A percentile compares a stretch with the other conserved stretches of the same genome.
These are phyloP conservation scores for Candida frijolesensis DNA, from an alignment of 1,139 yeast genomes.

Conservation along the genomic window DNA sequence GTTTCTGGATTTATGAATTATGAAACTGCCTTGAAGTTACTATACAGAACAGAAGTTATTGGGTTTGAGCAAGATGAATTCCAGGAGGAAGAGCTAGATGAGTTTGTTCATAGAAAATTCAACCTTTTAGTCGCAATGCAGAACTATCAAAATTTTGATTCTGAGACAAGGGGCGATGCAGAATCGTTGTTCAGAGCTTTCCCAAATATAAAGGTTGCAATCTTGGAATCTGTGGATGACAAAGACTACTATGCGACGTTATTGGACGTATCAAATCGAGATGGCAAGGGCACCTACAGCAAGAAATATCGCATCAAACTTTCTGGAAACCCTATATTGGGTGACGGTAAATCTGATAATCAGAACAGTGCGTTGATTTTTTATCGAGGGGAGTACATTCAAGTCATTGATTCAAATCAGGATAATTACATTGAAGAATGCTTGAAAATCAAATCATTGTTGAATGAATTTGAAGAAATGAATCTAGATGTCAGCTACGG, in stretches of 20 bases:
- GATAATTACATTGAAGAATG: conserved; percentile 88
- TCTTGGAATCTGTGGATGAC: conserved; percentile 51
- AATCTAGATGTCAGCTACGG: conserved; percentile 36
- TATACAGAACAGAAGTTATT: conserved; percentile 66
- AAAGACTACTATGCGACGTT: conserved; percentile 55
- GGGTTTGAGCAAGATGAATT: conserved; percentile 32
- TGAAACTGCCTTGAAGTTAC: conserved; percentile 63
- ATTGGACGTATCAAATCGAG: conserved; percentile 52
- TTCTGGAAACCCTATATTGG: conserved; percentile 85
- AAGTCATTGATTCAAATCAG: conserved; percentile 86
- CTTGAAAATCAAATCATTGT: conserved; percentile 71
- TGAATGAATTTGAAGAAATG: conserved; percentile 78
- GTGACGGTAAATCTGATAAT: conserved; percentile 89
- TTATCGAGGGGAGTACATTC: conserved; percentile 84
- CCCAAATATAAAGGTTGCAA: conserved; percentile 64
- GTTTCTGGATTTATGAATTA: conserved; percentile 78
- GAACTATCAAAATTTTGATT: conserved; percentile 51
- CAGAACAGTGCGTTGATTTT: conserved; percentile 79
- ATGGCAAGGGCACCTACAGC: conserved; percentile 38
- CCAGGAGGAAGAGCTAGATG: conserved; percentile 44
- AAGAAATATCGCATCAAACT: conserved; percentile 59
- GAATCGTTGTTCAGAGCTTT: conserved; percentile 59
- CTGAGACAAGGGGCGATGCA: conserved; percentile 56
- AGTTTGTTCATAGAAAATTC: conserved; percentile 65
- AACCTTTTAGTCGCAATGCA: conserved; percentile 74